Base-by-base conservation (phyloP, 2,329 filamentous ascomycete species). In the Colletotrichum sp. region DNA sequence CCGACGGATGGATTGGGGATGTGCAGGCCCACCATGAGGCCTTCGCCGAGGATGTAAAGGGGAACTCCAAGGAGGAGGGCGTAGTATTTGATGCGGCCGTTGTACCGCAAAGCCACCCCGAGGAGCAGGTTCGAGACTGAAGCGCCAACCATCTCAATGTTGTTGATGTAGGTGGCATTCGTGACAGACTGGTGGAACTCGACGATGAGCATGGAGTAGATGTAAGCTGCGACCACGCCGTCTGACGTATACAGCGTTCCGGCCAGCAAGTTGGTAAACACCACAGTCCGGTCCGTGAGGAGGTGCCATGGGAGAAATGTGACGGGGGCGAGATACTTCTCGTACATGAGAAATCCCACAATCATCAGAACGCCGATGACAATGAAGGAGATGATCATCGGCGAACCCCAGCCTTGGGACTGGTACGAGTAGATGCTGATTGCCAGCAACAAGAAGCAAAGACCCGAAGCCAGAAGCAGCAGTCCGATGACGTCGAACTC, bases 281-380 rank as follows among this genome's bases (percentile, higher is more conserved):
- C 57, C 60, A 82, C 75, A 34, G 77, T 88, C 30, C 83, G 84
- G 55, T 87, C 83, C 10, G 81, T 82, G 79, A 90, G 82, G 66
- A 91, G 81, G 62, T 82, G 78, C 80, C 85, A 88, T 2, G 86
- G 88, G 28, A 93, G 85, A 80, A 92, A 88, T 18, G 89, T 87
- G 52, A 87, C 87, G 0, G 85, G 87, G 0, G 90, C 88, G 57
- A 90, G 79, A 65, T 86, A 92, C 21, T 84, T 87, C 80, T 93
- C 91, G 83, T 86, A 88, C 4, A 87, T 76, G 0, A 83, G 84
- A 68, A 89, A 86, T 15, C 83, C 73, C 16, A 88, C 76, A 3
- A 93, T 81, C 73, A 90, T 87, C 8, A 90, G 79, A 15, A 86
- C 82, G 5, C 91, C 91, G 16, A 92, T 77, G 6, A 92, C 86